phyloP scores from a whole-genome alignment of 208 protist species.

The Trypanosoma caninum region DNA sequence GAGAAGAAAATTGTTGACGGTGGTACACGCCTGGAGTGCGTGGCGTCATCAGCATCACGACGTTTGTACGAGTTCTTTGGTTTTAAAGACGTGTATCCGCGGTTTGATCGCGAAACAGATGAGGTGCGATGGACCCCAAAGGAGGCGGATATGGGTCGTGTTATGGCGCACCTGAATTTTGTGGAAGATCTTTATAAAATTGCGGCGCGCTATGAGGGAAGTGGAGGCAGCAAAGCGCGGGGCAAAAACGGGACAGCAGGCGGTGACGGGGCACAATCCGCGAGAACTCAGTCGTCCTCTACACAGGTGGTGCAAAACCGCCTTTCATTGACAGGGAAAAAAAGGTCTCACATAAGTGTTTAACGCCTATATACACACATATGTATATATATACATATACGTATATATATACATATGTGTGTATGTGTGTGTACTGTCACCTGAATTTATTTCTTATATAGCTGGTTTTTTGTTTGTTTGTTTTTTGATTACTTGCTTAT shows the following conservation, averaged over 20 bases:
- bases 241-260: not conserved
- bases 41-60: conserved; percentile 50
- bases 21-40: conserved; percentile 57
- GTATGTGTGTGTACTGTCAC: not conserved
- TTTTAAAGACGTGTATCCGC: conserved; percentile 74
- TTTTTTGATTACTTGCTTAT: no score
- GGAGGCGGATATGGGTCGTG: conserved; percentile 78
- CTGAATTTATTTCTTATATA: not conserved
- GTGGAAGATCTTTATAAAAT: conserved; percentile 28
- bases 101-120: conserved; percentile 54
- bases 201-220: conserved; percentile 18
- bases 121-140: conserved; percentile 72
- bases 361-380: no score
- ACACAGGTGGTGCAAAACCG: conserved; percentile 1
- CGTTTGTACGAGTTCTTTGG: conserved; percentile 71
- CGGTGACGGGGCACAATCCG: not conserved
- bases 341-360: no score
- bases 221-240: not conserved
- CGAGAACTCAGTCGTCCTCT: not conserved
- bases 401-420: not conserved
- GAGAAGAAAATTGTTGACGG: conserved; percentile 72
- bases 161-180: conserved; percentile 76
- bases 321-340: conserved; percentile 15
- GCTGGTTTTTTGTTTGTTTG: not conserved
- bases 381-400: no score